Evolutionary conservation across 2,329 filamentous ascomycete species (phyloP), one percentile per base, ranked within the genome.

Genomic region (Hypomyces perniciosus): DNA sequence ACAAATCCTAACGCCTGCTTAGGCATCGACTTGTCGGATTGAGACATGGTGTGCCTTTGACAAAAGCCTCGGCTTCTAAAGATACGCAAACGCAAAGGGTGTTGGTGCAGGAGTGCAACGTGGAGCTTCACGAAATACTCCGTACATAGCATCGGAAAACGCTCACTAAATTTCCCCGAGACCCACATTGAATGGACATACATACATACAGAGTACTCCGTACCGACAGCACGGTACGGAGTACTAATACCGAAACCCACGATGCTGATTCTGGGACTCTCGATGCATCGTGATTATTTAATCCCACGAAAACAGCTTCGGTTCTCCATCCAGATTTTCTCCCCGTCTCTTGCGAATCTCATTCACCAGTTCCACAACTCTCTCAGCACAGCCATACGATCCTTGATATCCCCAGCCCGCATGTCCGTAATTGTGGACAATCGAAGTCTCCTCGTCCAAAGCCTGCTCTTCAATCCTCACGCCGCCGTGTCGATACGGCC

Each of bases 381-480:
- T 73, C 61, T 84, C 75, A 0, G 86, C 81, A 65, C 85, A 89
- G 1, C 87, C 88, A 66, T 86, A 92, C 27, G 74, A 80, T 2
- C 76, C 78, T 62, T 83, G 79, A 53, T 81, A 96, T 8, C 90
- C 90, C 77, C 86, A 90, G 2, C 87, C 87, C 1, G 81, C 84
- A 65, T 90, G 86, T 0, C 87, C 88, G 59, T 91, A 91, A 60
- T 89, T 87, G 65, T 92, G 88, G 48, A 93, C 84, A n/a, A 90
- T 78, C 67, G 78, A 75, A 3, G 67, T 78, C 3, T 80, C 76
- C 6, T 80, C 83, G 46, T 77, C 71, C 30, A 70, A 47, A 20
- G 57, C 60, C 57, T 72, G 69, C 48, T 62, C 84, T 68, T 95
- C 90, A 10, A 95, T 72, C 51, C 90, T 78, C 20, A 88, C 82